These are phyloP conservation scores for Penicillium robsamsonii DNA, from an alignment of 495 filamentous ascomycete genomes.

Conservation along the genomic window DNA sequence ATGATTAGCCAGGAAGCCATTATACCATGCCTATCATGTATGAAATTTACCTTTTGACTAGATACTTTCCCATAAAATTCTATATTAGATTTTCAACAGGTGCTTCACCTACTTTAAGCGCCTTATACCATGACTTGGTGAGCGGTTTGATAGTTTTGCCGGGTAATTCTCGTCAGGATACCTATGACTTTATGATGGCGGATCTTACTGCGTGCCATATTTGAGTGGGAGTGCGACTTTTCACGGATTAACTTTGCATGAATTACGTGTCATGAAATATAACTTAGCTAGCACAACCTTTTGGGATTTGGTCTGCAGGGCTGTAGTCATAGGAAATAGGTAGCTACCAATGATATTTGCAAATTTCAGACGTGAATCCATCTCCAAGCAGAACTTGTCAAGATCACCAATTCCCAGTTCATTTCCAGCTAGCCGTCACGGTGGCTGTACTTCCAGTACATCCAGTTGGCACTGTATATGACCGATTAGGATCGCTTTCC, in stretches of 20 bases:
- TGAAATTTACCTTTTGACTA: too few species aligned
- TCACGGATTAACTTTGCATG: background rate
- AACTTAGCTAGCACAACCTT: background rate
- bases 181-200: slow-evolving; percentile 45
- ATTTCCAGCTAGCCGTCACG: slow-evolving; percentile 27
- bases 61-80: too few species aligned
- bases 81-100: too few species aligned
- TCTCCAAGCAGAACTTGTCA: background rate
- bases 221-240: slow-evolving; percentile 24
- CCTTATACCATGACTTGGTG: too few species aligned
- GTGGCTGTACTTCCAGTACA: slow-evolving; percentile 36
- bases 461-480: slow-evolving; percentile 51
- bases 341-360: background rate
- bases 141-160: too few species aligned
- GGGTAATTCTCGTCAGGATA: slow-evolving; percentile 58
- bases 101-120: too few species aligned
- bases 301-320: background rate
- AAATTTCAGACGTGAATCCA: background rate
- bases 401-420: background rate
- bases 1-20: too few species aligned
- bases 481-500: slow-evolving; percentile 63
- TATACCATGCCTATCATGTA: too few species aligned
- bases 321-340: background rate
- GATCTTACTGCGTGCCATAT: slow-evolving; percentile 52
- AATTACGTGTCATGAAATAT: background rate